Percentiles rank a stretch among this genome's conserved stretches.
Evolutionary conservation across 2,329 filamentous ascomycete genomes (phyloP).

Genomic region (Xylariales sp.): DNA sequence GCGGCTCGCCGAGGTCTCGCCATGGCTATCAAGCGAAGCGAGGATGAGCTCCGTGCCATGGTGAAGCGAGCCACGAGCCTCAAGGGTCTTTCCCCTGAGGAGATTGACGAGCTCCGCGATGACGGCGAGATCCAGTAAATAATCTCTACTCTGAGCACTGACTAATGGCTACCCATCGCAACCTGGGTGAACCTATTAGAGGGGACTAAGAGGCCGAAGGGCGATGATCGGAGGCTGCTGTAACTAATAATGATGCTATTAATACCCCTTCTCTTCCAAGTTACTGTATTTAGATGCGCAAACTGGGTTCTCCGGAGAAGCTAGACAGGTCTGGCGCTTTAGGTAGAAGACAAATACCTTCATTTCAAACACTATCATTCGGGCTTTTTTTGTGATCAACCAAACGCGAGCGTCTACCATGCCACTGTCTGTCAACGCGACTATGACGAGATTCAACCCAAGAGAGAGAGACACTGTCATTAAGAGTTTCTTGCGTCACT

Average conservation of each 20-base stretch:
- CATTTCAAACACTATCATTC: no score
- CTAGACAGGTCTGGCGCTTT: conserved; percentile 7
- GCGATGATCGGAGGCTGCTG: conserved; percentile 7
- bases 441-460: no score
- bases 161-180: no score
- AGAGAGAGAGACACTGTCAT: no score
- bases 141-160: neutral
- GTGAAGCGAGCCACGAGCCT: conserved; percentile 5
- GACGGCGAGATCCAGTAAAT: conserved; percentile 11
- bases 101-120: conserved; percentile 7
- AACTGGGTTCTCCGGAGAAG: conserved; percentile 8
- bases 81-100: conserved; percentile 7
- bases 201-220: neutral
- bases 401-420: no score
- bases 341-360: conserved; percentile 7
- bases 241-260: conserved; percentile 5
- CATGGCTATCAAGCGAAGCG: conserved; percentile 20
- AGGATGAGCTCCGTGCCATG: conserved; percentile 11
- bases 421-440: no score
- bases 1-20: conserved; percentile 18
- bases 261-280: neutral
- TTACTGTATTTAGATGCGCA: conserved; percentile 4
- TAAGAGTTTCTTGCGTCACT: no score
- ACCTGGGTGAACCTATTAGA: no score
- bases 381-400: no score